Conservation (phyloP, 225 moss, liverwort and hornwort species). For the Marchantia polymorpha region DNA sequence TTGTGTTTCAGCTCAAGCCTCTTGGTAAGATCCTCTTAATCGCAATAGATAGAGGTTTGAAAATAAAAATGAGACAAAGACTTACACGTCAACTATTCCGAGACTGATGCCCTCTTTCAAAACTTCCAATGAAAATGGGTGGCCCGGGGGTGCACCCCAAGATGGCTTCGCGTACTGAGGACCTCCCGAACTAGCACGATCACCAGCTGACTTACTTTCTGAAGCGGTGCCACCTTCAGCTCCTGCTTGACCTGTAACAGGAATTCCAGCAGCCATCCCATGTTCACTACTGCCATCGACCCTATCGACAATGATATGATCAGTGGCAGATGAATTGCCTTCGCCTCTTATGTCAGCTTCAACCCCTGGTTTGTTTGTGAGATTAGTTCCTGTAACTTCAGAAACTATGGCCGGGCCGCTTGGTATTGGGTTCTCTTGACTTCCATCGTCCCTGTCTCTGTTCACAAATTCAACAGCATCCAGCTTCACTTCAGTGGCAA, state of each 20-base stretch:
- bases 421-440: not conserved
- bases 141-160: conserved; percentile 76
- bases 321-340: not conserved
- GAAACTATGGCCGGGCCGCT: not conserved
- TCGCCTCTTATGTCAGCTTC: not conserved
- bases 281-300: not conserved
- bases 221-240: not conserved
- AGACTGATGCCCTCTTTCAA: conserved; percentile 76
- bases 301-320: not conserved
- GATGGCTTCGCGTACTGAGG: conserved; percentile 68
- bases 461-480: not conserved
- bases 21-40: too few species aligned
- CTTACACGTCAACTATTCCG: conserved; percentile 71
- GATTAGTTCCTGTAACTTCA: not conserved
- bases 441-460: not conserved
- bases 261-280: not conserved
- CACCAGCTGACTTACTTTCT: not conserved
- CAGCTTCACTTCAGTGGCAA: not conserved
- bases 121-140: conserved; percentile 71
- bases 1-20: not conserved
- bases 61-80: too few species aligned
- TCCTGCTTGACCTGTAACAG: not conserved
- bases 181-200: conserved; percentile 14
- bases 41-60: not conserved
- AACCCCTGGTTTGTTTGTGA: not conserved